phyloP scores from a whole-genome alignment of 441 rosid species.

The Mallotus japonicus region DNA sequence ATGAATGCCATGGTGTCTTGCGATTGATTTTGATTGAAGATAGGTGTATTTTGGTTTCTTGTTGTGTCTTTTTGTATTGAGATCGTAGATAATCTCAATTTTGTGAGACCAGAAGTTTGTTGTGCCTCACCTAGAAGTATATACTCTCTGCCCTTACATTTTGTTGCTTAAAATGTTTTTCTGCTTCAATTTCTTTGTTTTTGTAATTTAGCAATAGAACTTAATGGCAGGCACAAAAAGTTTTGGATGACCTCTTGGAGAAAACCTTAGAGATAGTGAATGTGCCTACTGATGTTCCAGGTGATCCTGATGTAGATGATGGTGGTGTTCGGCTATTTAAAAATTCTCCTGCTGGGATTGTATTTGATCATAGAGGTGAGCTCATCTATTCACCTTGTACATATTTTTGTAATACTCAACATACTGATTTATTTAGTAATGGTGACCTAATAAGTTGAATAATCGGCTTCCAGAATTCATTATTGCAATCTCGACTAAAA shows the following conservation, averaged over 20 bases:
- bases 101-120: not conserved
- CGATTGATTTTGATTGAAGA: too few species aligned
- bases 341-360: conserved; percentile 61
- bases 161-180: not conserved
- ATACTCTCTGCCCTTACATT: not conserved
- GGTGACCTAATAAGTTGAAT: not conserved
- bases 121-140: too few species aligned
- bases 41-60: not conserved
- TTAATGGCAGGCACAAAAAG: conserved; percentile 66
- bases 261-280: conserved; percentile 52
- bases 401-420: not conserved
- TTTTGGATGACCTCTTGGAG: conserved; percentile 69
- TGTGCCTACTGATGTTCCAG: conserved; percentile 31
- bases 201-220: conserved; percentile 7
- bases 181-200: not conserved
- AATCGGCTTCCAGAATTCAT: conserved; percentile 6
- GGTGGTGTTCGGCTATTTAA: conserved; percentile 70
- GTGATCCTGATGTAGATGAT: conserved; percentile 32
- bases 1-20: too few species aligned
- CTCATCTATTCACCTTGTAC: not conserved
- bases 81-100: not conserved
- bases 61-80: not conserved
- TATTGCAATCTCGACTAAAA: not conserved
- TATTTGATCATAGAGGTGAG: conserved; percentile 64
- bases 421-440: not conserved